These are phyloP conservation scores for Mycena indigotica DNA, from an alignment of 768 basidiomycete species.

Conservation along the genomic window DNA sequence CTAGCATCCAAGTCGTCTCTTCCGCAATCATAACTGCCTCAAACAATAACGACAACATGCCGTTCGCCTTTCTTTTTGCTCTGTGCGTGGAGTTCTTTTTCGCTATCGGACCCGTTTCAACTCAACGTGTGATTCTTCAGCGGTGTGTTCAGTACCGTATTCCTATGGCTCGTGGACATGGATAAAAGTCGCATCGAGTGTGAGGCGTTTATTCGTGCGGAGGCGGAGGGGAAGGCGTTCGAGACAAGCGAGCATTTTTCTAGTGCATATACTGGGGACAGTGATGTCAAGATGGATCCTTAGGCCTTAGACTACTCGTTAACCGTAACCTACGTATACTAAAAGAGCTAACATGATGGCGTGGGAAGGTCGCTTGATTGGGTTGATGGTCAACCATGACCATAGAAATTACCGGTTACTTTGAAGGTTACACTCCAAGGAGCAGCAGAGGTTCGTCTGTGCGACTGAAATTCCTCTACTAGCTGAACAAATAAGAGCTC, in stretches of 20 bases:
- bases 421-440: no score
- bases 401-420: no score
- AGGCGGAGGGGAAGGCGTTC: constrained; percentile 43
- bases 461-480: no score
- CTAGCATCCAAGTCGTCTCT: constrained; percentile 54
- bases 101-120: not conserved
- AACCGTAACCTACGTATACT: no score
- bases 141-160: constrained; percentile 54
- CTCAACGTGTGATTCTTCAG: constrained; percentile 35
- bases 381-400: no score
- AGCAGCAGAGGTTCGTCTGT: no score
- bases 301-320: no score
- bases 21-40: constrained; percentile 74
- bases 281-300: constrained; percentile 17
- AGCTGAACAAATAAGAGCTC: no score
- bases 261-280: constrained; percentile 26
- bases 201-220: constrained; percentile 60
- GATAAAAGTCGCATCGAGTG: constrained; percentile 67
- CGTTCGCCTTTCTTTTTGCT: constrained; percentile 72
- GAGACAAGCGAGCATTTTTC: constrained; percentile 21
- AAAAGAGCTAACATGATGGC: no score
- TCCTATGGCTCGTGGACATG: constrained; percentile 65
- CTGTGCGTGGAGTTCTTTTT: constrained; percentile 46
- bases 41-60: constrained; percentile 71
- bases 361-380: no score